phyloP scores from a whole-genome alignment of 371 early-diverging fungal species.

The Choanephora cucurbitarum region DNA sequence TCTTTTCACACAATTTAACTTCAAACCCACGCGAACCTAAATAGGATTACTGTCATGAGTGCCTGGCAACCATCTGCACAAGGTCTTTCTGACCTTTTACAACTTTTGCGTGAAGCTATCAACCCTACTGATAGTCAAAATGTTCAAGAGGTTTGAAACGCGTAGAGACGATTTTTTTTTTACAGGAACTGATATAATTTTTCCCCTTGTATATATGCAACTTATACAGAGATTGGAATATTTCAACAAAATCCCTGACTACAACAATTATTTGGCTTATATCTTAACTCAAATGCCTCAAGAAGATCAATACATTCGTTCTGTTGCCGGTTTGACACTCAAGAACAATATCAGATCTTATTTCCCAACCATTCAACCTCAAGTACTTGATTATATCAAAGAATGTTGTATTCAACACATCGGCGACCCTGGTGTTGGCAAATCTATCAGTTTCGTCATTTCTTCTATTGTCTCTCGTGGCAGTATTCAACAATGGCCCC shows the following conservation, averaged over 20 bases:
- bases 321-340: conserved; percentile 86
- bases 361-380: conserved; percentile 61
- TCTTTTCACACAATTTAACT: conserved; percentile 4
- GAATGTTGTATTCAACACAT: conserved; percentile 68
- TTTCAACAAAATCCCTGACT: conserved; percentile 85
- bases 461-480: conserved; percentile 78
- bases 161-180: not conserved
- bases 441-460: conserved; percentile 67
- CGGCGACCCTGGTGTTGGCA: conserved; percentile 80
- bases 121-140: conserved; percentile 44
- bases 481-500: conserved; percentile 78
- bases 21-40: not conserved
- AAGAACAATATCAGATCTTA: conserved; percentile 82
- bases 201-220: no score
- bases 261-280: conserved; percentile 85
- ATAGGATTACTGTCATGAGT: conserved; percentile 30
- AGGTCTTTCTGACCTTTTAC: conserved; percentile 52
- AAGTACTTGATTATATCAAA: conserved; percentile 77
- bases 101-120: conserved; percentile 50
- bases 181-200: conserved; percentile 1
- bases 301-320: conserved; percentile 65
- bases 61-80: conserved; percentile 52
- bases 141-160: conserved; percentile 44
- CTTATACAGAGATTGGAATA: conserved; percentile 75
- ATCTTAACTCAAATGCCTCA: conserved; percentile 78